Base-by-base conservation (phyloP, 345 rosid genomes). In the Luvunga scandens region DNA sequence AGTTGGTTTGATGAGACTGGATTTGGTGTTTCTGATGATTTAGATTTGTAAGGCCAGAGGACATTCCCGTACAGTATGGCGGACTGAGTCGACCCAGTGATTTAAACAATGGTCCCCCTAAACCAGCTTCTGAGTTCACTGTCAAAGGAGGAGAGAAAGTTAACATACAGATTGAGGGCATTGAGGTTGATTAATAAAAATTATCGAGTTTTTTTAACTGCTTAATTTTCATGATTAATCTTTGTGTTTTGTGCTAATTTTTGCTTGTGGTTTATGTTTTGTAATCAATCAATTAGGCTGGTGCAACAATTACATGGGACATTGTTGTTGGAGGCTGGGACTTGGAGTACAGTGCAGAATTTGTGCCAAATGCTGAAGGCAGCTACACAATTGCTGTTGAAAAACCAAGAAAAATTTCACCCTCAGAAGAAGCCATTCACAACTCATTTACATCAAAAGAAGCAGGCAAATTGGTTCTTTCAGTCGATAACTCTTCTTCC, bases 301-400 rank as follows among this genome's bases (percentile, higher is more conserved):
- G 97, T 24, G 94, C 95, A 56, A 92, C 93, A 5, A 96, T 96
- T 77, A 84, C 93, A 24, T 96, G 99, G 99, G 99, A 96, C 76
- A 86, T 96, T 45, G 98, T 90, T 34, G 99, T 96, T 13, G 99
- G 99, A 38, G 99, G 98, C 30, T 96, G 99, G 99, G 99, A 96
- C 19, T 77, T 96, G 85, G 99, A 96, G 78, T 96, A 96, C 86
- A 94, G 92, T 9, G 97, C 97, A 33, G 99, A 96, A 85, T 96
- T 92, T 76, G 93, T 92, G 69, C 99, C 99, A 9, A 90, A 85
- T 22, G 93, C 91, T 1, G 89, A 88, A 72, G 93, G 83, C 24
- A 87, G 98, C 88, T 94, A 96, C 87, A 87, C 87, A 5, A 87
- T 96, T 1, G 97, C 95, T 0, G 98, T 96, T 0, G 98, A 94